Evolutionary conservation across 2,329 filamentous ascomycete species (phyloP).

Genomic region (Talaromyces sp.): DNA sequence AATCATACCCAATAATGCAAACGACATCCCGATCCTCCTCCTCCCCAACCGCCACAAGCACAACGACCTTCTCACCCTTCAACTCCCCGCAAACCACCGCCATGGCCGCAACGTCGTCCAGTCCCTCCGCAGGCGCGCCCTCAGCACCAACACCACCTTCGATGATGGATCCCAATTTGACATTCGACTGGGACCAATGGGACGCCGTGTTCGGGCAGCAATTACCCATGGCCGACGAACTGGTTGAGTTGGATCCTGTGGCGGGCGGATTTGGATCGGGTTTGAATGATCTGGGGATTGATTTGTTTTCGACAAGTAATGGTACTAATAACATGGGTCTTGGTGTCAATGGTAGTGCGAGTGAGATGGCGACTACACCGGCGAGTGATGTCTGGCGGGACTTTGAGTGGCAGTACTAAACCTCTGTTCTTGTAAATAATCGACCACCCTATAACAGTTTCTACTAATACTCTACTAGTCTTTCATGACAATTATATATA

Average conservation of each 20-base stretch:
- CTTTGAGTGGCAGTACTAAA: conserved; percentile 13
- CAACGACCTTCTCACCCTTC: not conserved
- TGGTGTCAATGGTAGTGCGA: not conserved
- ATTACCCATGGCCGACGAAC: conserved; percentile 41
- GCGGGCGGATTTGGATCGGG: conserved; percentile 27
- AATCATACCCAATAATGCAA: not conserved
- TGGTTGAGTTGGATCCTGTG: conserved; percentile 43
- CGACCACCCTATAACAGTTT: not conserved
- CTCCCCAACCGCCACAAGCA: not conserved
- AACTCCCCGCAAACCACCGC: not conserved
- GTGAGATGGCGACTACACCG: not conserved
- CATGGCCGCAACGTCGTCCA: not conserved
- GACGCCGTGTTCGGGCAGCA: conserved; percentile 49
- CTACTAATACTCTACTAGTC: not conserved
- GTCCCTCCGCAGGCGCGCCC: conserved; percentile 12
- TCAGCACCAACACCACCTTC: conserved; percentile 33
- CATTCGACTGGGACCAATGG: conserved; percentile 51
- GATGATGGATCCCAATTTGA: conserved; percentile 40
- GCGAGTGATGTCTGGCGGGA: conserved; percentile 10
- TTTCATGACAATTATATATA: not conserved
- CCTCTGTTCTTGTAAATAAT: not conserved
- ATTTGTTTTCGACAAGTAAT: not conserved
- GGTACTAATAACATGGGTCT: not conserved
- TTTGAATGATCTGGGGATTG: conserved; percentile 12
- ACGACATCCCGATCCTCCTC: not conserved